Conservation (phyloP, 805 yeast species). For the Yarrowia hollandica region DNA sequence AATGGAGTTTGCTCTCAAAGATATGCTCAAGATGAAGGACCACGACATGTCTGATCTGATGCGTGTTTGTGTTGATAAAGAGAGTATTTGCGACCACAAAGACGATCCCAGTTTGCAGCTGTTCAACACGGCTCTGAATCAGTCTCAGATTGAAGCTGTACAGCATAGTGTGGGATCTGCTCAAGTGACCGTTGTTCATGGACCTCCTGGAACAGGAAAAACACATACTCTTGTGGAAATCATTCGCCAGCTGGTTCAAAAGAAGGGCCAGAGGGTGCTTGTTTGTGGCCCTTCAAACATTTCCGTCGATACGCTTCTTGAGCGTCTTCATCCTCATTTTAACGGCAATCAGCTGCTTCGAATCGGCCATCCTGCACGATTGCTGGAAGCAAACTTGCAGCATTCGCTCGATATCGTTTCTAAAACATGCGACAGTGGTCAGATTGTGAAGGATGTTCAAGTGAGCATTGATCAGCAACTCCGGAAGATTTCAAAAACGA, state of each 20-base stretch:
- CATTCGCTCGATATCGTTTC: constrained; percentile 78
- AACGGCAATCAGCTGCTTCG: constrained; percentile 60
- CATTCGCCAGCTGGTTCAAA: constrained; percentile 63
- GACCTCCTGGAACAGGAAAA: constrained; percentile 84
- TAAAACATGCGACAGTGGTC: constrained; percentile 57
- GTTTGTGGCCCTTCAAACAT: constrained; percentile 95
- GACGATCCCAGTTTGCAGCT: constrained; percentile 38
- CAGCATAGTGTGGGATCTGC: constrained; percentile 56
- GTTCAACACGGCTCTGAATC: constrained; percentile 53
- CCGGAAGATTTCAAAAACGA: constrained; percentile 57
- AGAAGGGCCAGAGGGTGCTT: constrained; percentile 56
- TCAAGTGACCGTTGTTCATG: constrained; percentile 60
- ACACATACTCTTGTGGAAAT: constrained; percentile 84
- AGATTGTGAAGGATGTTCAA: constrained; percentile 64
- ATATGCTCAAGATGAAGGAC: constrained; percentile 52
- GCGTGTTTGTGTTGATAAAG: constrained; percentile 50
- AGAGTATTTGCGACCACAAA: constrained; percentile 6
- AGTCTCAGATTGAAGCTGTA: constrained; percentile 74
- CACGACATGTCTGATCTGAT: constrained; percentile 41
- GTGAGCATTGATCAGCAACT: constrained; percentile 63
- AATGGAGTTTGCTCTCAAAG: constrained; percentile 75
- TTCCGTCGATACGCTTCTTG: constrained; percentile 87
- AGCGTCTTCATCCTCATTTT: constrained; percentile 56
- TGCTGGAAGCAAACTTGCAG: constrained; percentile 57
- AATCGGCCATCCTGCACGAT: constrained; percentile 91